These are phyloP conservation scores for Tolypocladium nubicola DNA, from an alignment of 2,329 filamentous ascomycete genomes.

Conservation along the genomic window DNA sequence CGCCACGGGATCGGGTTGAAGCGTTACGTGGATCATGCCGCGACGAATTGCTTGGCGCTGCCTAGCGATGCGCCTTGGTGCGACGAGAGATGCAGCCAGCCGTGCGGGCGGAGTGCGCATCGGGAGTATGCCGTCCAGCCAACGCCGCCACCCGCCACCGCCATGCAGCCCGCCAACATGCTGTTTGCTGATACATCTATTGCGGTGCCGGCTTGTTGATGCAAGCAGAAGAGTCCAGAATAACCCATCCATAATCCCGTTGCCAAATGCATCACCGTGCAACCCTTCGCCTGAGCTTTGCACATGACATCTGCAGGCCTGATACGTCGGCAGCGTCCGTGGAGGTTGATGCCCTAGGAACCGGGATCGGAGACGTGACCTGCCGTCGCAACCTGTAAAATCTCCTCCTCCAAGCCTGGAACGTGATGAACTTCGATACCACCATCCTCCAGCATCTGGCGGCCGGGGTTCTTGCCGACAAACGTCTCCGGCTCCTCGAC, in stretches of 20 bases:
- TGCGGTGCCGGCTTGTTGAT: too few species aligned
- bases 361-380: constrained; percentile 46
- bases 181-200: too few species aligned
- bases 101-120: background rate
- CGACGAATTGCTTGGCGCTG: background rate
- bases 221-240: too few species aligned
- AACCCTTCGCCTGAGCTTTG: too few species aligned
- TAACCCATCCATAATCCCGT: too few species aligned
- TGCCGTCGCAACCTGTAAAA: constrained; percentile 70
- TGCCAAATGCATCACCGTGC: too few species aligned
- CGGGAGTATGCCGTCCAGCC: background rate
- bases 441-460: constrained; percentile 55
- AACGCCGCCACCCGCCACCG: too few species aligned
- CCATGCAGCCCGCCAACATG: too few species aligned
- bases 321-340: background rate
- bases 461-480: constrained; percentile 71
- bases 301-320: too few species aligned
- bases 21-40: background rate
- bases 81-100: background rate
- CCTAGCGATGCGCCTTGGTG: background rate
- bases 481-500: constrained; percentile 86
- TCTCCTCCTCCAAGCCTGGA: constrained; percentile 66
- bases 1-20: background rate
- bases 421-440: constrained; percentile 69
- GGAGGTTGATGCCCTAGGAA: background rate